phyloP scores from a whole-genome alignment of 139 green algal genomes.

The Chlamydomonas sphaeroides region DNA sequence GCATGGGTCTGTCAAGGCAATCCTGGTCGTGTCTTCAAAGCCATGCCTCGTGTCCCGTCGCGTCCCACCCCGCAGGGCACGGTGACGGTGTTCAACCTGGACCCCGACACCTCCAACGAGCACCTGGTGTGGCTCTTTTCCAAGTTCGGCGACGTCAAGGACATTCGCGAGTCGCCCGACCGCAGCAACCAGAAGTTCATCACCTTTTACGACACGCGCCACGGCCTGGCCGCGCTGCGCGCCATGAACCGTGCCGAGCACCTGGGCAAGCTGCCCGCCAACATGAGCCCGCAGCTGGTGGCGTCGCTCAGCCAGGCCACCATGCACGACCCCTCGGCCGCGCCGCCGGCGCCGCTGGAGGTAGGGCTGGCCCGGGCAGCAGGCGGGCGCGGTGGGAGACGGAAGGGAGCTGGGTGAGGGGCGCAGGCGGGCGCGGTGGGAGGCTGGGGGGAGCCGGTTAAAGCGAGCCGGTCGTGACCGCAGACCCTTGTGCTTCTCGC shows the following conservation, averaged over 20 bases:
- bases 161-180: constrained; percentile 63
- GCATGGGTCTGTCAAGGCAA: no score
- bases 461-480: no score
- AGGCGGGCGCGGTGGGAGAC: no score
- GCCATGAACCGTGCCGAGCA: constrained; percentile 72
- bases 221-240: constrained; percentile 64
- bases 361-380: no score
- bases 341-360: neutral
- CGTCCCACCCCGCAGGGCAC: constrained; percentile 78
- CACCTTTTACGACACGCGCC: constrained; percentile 89
- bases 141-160: constrained; percentile 88
- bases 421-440: no score
- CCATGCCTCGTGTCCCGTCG: no score
- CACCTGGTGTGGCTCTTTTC: constrained; percentile 83
- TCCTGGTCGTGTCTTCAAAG: neutral
- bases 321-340: constrained; percentile 2
- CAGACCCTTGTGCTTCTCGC: no score
- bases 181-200: constrained; percentile 83
- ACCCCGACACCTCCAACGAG: constrained; percentile 71
- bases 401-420: no score
- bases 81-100: constrained; percentile 86
- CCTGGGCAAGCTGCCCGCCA: constrained; percentile 51
- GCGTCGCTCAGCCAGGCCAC: constrained; percentile 27
- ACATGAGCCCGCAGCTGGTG: constrained; percentile 57
- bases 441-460: no score